Evolutionary conservation across 495 filamentous ascomycete species (phyloP).

Genomic region (Penicillium coprophilum): DNA sequence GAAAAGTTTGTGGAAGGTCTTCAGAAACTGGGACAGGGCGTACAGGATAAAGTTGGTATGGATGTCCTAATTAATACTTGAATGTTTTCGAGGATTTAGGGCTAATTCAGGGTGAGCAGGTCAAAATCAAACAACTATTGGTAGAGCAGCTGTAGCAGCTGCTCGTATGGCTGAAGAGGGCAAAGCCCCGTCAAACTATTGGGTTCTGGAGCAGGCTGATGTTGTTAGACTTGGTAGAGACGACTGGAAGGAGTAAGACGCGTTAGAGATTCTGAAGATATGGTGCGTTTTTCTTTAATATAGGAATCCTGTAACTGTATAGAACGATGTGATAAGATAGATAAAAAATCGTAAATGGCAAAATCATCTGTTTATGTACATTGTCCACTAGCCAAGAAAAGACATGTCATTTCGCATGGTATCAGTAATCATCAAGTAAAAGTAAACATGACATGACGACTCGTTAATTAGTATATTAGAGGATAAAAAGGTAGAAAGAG

Average conservation of each 20-base stretch:
- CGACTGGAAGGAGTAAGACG: conserved; percentile 34
- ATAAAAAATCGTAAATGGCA: background rate
- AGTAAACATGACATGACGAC: background rate
- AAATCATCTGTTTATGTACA: background rate
- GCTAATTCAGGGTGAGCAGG: conserved; percentile 18
- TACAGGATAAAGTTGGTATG: conserved; percentile 39
- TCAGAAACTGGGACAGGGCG: conserved; percentile 25
- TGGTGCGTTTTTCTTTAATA: background rate
- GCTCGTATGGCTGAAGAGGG: conserved; percentile 33
- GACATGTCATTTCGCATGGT: background rate
- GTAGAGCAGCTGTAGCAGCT: conserved; percentile 40
- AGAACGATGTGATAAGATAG: background rate
- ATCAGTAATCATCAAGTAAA: background rate
- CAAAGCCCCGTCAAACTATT: conserved; percentile 37
- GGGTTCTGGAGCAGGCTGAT: conserved; percentile 37
- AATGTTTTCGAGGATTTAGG: background rate
- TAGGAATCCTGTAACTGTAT: background rate
- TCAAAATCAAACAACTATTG: conserved; percentile 37
- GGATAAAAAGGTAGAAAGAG: background rate
- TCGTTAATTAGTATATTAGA: background rate
- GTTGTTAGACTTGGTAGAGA: conserved; percentile 36
- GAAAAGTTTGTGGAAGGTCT: conserved; percentile 31
- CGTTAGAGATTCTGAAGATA: background rate
- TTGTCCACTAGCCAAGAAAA: background rate
- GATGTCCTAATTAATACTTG: background rate